Evolutionary conservation across 805 yeast genomes (phyloP).

Genomic region (Yarrowia osloensis): DNA sequence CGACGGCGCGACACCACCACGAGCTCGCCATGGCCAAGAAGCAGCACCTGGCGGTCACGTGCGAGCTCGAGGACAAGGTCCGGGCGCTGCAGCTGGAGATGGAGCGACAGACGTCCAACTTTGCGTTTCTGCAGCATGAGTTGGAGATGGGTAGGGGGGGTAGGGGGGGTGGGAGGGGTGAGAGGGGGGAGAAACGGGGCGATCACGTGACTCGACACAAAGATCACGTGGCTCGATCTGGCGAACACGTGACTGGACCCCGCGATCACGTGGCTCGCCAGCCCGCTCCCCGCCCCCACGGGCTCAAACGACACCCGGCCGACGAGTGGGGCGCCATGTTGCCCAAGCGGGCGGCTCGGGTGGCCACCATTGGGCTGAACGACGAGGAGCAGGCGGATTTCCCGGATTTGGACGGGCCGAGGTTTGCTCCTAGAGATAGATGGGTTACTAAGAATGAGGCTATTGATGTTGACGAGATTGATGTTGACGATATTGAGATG

Average conservation of each 20-base stretch:
- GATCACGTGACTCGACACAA: too few species aligned
- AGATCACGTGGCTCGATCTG: background rate
- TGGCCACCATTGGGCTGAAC: background rate
- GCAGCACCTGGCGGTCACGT: background rate
- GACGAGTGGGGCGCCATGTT: slow-evolving; percentile 25
- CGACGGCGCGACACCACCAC: background rate
- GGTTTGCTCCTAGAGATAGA: too few species aligned
- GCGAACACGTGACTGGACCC: too few species aligned
- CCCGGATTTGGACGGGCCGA: slow-evolving; percentile 1
- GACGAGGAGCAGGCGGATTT: slow-evolving; percentile 1
- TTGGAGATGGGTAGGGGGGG: too few species aligned
- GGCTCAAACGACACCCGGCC: too few species aligned
- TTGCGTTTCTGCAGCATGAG: slow-evolving; percentile 17
- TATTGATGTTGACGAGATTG: background rate
- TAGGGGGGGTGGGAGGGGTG: too few species aligned
- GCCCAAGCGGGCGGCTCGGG: background rate
- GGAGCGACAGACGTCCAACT: slow-evolving; percentile 1
- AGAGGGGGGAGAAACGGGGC: too few species aligned
- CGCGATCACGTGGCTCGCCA: too few species aligned
- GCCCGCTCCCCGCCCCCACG: too few species aligned
- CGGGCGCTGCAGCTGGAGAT: slow-evolving; percentile 1
- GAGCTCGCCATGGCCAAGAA: slow-evolving; percentile 18
- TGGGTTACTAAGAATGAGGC: background rate
- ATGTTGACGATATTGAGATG: background rate
- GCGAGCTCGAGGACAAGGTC: slow-evolving; percentile 5